Conservation (phyloP, 2,329 filamentous ascomycete genomes). For the Penicillium sp. region DNA sequence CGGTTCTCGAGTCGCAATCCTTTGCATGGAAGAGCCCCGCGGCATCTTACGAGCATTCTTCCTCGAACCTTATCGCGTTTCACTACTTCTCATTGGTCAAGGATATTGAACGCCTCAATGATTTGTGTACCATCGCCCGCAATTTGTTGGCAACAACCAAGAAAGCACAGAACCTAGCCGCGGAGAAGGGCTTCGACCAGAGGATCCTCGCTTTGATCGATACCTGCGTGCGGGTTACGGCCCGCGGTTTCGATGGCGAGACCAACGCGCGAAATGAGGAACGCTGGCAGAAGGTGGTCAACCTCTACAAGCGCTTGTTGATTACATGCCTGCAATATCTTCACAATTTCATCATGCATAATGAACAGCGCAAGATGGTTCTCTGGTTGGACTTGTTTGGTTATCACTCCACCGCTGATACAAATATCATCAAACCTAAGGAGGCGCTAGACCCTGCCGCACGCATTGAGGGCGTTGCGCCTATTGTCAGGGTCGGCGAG, state of each 20-base stretch:
- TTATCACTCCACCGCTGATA: constrained; percentile 53
- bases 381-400: constrained; percentile 70
- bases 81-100: constrained; percentile 63
- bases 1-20: constrained; percentile 64
- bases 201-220: constrained; percentile 65
- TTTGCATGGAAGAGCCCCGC: constrained; percentile 64
- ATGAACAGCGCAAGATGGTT: constrained; percentile 67
- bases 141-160: constrained; percentile 66
- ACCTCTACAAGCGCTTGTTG: constrained; percentile 67
- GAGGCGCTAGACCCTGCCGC: constrained; percentile 46
- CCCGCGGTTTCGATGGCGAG: constrained; percentile 67
- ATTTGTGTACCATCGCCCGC: constrained; percentile 64
- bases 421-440: constrained; percentile 49
- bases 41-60: constrained; percentile 62
- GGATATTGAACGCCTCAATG: constrained; percentile 66
- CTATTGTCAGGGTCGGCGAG: constrained; percentile 48
- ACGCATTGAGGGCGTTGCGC: constrained; percentile 44
- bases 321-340: constrained; percentile 69
- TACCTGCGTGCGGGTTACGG: constrained; percentile 67
- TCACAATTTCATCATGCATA: constrained; percentile 68
- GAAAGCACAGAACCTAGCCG: constrained; percentile 65
- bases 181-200: constrained; percentile 63
- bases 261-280: constrained; percentile 65
- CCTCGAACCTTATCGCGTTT: constrained; percentile 64
- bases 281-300: constrained; percentile 68